phyloP scores from a whole-genome alignment of 306 rosid genomes.

The Myrica gale region DNA sequence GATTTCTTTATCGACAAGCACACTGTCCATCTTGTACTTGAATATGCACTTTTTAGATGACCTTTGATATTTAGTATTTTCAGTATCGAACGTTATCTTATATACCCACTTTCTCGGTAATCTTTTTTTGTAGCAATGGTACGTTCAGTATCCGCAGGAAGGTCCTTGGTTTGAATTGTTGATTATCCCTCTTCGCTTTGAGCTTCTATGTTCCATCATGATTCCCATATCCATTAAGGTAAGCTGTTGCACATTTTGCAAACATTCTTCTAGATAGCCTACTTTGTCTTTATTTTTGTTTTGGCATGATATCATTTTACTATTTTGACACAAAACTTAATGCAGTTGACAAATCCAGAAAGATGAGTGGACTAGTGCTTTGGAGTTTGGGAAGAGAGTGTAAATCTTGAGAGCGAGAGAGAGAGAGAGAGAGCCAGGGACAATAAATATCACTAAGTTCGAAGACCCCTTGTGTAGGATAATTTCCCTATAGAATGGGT shows the following conservation, averaged over 20 bases:
- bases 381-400: background rate
- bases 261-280: slow-evolving; percentile 13
- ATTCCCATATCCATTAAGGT: slow-evolving; percentile 99
- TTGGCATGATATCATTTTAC: slow-evolving; percentile 12
- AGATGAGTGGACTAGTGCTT: background rate
- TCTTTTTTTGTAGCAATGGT: slow-evolving; percentile 69
- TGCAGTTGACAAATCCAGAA: background rate
- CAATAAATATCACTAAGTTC: background rate
- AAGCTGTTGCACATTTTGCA: slow-evolving; percentile 25
- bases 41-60: slow-evolving; percentile 4
- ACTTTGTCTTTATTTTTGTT: slow-evolving; percentile 20
- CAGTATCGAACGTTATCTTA: slow-evolving; percentile 26
- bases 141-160: slow-evolving; percentile 80
- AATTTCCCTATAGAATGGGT: background rate
- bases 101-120: slow-evolving; percentile 11
- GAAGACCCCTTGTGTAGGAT: background rate
- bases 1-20: background rate
- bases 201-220: slow-evolving; percentile 98
- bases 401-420: slow-evolving; percentile 1
- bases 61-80: slow-evolving; percentile 8
- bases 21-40: background rate
- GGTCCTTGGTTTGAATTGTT: slow-evolving; percentile 95
- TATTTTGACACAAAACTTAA: background rate
- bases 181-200: slow-evolving; percentile 94
- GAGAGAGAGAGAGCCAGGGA: background rate